These are phyloP conservation scores for Collybiopsis confluens DNA, from an alignment of 768 basidiomycete species.

Conservation along the genomic window DNA sequence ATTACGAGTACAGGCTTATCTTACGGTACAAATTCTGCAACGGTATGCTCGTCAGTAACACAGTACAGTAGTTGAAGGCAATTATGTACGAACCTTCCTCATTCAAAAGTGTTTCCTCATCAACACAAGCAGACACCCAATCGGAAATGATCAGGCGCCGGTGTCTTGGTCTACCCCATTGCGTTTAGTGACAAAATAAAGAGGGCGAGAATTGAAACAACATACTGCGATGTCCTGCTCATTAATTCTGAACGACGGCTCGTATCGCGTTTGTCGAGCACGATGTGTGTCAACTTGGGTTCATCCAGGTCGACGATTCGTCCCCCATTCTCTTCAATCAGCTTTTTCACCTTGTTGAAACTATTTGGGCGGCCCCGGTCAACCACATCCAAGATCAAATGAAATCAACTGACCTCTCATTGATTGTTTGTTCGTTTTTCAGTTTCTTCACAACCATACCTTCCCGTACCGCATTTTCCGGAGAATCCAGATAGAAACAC, in stretches of 20 bases:
- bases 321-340: slow-evolving; percentile 71
- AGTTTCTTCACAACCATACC: slow-evolving; percentile 56
- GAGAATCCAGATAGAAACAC: slow-evolving; percentile 86
- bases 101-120: slow-evolving; percentile 79
- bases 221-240: slow-evolving; percentile 68
- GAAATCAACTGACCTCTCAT: slow-evolving; percentile 41
- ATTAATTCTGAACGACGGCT: slow-evolving; percentile 69
- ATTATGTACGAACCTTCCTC: slow-evolving; percentile 64
- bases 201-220: slow-evolving; percentile 8
- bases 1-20: neutral
- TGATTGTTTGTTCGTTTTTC: slow-evolving; percentile 49
- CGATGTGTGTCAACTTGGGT: slow-evolving; percentile 79
- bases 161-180: slow-evolving; percentile 61
- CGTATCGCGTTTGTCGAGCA: slow-evolving; percentile 79
- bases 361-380: slow-evolving; percentile 29
- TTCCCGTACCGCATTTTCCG: slow-evolving; percentile 64
- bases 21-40: slow-evolving; percentile 23
- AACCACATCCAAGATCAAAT: slow-evolving; percentile 7
- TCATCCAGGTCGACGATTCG: slow-evolving; percentile 64
- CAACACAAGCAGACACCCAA: slow-evolving; percentile 73
- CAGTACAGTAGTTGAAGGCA: neutral
- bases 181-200: slow-evolving; percentile 12
- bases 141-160: slow-evolving; percentile 75
- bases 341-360: slow-evolving; percentile 43
- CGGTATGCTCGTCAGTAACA: slow-evolving; percentile 1